Percentiles rank a stretch among this genome's conserved stretches.
These are phyloP conservation scores for Solanum aculeatissimum DNA, from an alignment of 305 asterid genomes.

Conservation along the genomic window DNA sequence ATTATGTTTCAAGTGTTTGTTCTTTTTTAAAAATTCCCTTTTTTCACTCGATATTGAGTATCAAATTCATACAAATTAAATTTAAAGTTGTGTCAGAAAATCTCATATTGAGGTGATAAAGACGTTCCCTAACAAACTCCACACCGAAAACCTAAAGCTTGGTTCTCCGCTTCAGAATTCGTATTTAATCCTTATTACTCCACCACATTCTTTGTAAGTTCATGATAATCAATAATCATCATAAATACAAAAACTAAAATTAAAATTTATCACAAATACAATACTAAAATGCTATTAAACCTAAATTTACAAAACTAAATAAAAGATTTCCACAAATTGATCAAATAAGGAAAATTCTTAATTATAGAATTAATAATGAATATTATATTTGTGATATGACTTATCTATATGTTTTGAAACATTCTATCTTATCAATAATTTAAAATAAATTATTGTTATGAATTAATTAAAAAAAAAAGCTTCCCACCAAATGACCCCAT, in stretches of 20 bases:
- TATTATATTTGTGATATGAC: background rate
- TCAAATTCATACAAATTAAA: background rate
- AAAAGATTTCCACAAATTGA: background rate
- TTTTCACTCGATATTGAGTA: background rate
- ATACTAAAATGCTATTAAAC: background rate
- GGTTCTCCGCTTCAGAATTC: too few relatives aligned
- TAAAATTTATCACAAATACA: background rate
- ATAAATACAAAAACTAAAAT: too few relatives aligned
- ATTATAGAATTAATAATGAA: background rate
- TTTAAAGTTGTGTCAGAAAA: accelerated
- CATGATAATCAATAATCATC: too few relatives aligned
- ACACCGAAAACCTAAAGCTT: too few relatives aligned
- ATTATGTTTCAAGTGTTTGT: too few relatives aligned
- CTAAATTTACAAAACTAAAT: background rate
- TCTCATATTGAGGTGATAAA: background rate
- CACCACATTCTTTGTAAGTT: too few relatives aligned
- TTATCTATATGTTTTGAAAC: background rate
- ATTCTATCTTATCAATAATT: background rate
- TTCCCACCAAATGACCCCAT: background rate
- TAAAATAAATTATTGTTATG: background rate
- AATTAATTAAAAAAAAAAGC: background rate
- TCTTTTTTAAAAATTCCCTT: too few relatives aligned
- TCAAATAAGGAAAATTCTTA: background rate
- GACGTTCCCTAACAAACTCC: background rate
- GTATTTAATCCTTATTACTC: too few relatives aligned